Evolutionary conservation across 2,329 filamentous ascomycete species (phyloP).

Genomic region (Alternaria postmessia): DNA sequence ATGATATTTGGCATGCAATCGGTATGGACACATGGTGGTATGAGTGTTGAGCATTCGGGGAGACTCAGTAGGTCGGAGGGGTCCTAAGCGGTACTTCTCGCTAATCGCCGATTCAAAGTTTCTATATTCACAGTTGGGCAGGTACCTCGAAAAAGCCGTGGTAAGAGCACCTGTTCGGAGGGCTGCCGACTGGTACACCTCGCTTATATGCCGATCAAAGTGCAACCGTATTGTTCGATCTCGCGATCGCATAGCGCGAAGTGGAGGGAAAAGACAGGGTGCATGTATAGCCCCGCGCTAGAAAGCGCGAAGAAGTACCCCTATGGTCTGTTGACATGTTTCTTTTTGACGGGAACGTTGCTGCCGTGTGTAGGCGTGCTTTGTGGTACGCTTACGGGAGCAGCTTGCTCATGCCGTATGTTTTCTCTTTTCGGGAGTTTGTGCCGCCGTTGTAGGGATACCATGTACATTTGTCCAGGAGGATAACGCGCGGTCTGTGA

Average conservation of each 20-base stretch:
- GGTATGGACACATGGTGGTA: not conserved
- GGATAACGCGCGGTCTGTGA: slow-evolving; percentile 1
- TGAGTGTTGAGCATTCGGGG: not conserved
- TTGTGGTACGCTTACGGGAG: not conserved
- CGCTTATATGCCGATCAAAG: not conserved
- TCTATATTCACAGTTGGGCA: not conserved
- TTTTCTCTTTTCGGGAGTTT: not conserved
- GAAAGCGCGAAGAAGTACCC: slow-evolving; percentile 1
- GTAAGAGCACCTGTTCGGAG: slow-evolving; percentile 1
- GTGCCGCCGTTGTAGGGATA: not conserved
- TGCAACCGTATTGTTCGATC: not conserved
- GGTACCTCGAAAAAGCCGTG: slow-evolving; percentile 1
- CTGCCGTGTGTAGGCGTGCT: not conserved
- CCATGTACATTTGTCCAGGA: not conserved
- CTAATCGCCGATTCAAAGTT: not conserved
- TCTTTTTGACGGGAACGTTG: not conserved
- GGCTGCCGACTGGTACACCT: slow-evolving; percentile 1
- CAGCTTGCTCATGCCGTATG: not conserved
- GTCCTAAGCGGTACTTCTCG: not conserved
- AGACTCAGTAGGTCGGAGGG: not conserved
- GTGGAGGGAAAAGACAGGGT: slow-evolving; percentile 1
- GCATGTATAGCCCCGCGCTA: slow-evolving; percentile 2
- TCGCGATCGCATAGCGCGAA: not conserved
- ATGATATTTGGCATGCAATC: not conserved
- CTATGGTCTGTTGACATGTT: not conserved